Evolutionary conservation across 2,329 filamentous ascomycete species (phyloP), one percentile per base, ranked within the genome.

Genomic region (Dichotomopilus funicola): DNA sequence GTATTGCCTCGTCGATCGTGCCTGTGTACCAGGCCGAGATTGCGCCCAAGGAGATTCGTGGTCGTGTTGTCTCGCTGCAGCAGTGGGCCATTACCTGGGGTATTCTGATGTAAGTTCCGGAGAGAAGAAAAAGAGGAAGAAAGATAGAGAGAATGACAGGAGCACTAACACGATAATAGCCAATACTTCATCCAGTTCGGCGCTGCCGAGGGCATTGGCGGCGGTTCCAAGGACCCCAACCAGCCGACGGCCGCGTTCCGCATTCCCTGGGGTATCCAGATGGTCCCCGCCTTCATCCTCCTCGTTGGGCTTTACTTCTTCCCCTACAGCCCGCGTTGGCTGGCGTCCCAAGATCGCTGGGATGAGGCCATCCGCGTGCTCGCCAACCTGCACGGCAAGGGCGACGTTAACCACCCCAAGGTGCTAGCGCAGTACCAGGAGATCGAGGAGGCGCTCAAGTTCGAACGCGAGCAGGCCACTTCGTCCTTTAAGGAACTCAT

Each of bases 81-180:
- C 85, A 88, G 66, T 86, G 83, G 81, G 83, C 82, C 34, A 87
- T 88, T 44, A 87, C 83, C 1, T 86, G 83, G 81, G 85, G 84
- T 48, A 85, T 87, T 53, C 64, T 86, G 12, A 83, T 85, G 62
- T 61, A 53, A 11, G 61, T 46, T 7, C 2, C 5, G n/a, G 19
- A 11, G 19, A 27, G 19, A 27, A 27, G 19, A 27, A 27, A 27
- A 27, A 27, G 2, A 27, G 19, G 19, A 27, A 27, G 19, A 27
- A 27, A 27, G 19, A 27, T 2, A 27, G 19, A 27, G 19, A 27
- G 19, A 27, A 27, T 2, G 19, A 27, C 19, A 27, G 3, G 19
- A 27, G 3, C 19, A 27, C 19, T 27, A 27, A 27, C 40, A 11
- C 6, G 6, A 4, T 11, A 4, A 36, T 40, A 62, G 57, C 48